A percentile compares a stretch with the other conserved stretches of the same genome.
phyloP scores from a whole-genome alignment of 2,329 filamentous ascomycete genomes.

The Lachnellula willkommii region DNA sequence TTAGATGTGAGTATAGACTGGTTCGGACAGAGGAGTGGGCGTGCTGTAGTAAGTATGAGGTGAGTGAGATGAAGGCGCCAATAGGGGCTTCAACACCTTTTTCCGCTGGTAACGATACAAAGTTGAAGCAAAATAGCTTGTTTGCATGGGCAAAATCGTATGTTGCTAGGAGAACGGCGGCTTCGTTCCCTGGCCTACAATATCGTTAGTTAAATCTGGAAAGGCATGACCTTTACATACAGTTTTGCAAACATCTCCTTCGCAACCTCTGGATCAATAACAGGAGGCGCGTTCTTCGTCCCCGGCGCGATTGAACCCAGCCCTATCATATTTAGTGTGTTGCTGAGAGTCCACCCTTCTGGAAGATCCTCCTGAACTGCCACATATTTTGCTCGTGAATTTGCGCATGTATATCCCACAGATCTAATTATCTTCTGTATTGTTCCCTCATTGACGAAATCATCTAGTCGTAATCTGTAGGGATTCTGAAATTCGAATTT shows the following conservation, averaged over 20 bases:
- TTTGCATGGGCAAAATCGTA: conserved; percentile 95
- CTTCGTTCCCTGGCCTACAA: conserved; percentile 68
- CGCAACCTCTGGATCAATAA: conserved; percentile 70
- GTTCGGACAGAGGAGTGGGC: conserved; percentile 77
- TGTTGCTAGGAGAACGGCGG: conserved; percentile 73
- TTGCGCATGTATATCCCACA: conserved; percentile 66
- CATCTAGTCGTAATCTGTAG: conserved; percentile 83
- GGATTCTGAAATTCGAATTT: conserved; percentile 99
- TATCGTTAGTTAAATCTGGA: conserved; percentile 20
- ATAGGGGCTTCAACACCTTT: conserved; percentile 69
- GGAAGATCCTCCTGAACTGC: conserved; percentile 85
- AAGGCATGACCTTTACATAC: conserved; percentile 45
- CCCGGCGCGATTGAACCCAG: conserved; percentile 69
- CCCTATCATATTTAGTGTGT: conserved; percentile 77
- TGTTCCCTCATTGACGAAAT: conserved; percentile 87
- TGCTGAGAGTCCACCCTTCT: conserved; percentile 80
- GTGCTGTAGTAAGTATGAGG: conserved; percentile 90
- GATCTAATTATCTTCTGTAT: conserved; percentile 77
- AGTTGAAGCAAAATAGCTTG: conserved; percentile 85
- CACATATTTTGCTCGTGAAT: conserved; percentile 69
- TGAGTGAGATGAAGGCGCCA: conserved; percentile 75
- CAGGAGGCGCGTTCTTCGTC: conserved; percentile 55
- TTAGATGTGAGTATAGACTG: conserved; percentile 77
- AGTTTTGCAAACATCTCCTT: conserved; percentile 76
- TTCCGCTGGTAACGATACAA: conserved; percentile 61